Evolutionary conservation across 176 grass and related monocot genomes (phyloP), one percentile per base, ranked within the genome.

Genomic region (Cocos nucifera): DNA sequence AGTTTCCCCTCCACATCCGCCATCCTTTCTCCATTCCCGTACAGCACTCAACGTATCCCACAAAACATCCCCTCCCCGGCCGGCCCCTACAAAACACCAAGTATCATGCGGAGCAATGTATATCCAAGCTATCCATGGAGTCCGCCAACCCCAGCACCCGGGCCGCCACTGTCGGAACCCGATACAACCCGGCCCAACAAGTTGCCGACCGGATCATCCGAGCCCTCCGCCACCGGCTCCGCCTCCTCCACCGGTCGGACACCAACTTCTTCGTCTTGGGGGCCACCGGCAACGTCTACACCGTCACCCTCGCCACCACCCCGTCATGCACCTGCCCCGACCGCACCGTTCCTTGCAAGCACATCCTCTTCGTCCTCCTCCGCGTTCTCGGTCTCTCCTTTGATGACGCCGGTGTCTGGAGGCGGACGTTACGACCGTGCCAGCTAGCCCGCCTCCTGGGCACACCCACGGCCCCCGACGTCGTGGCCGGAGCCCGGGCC

Each of bases 251-350:
- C 65, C 65, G 65, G n/a, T 68, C 65, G 28, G 65, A 19, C 26
- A 52, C 53, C 22, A 53, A 35, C 18, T 68, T 68, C 53, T 68
- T 56, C 65, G 28, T 68, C 19, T 10, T 68, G 17, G 65, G 65
- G 25, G 53, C 83, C 44, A 98, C 93, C 48, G 84, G 93, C 7
- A 98, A 98, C 66, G 93, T 92, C 50, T 98, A 98, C 73, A 79
- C 77, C 17, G 76, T 98, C 44, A 92, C 81, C 69, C 75, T 98
- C 17, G 30, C 76, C 1, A 49, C 75, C 19, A 1, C 59, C 2
- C 93, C 93, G 10, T 66, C 79, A 35, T 98, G 93, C 93, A 86
- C 84, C 32, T 98, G 93, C 73, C 87, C 93, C 0, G 93, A 98
- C 78, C 73, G 76, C 17, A 54, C 75, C 16, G 73, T 32, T 16